A percentile compares a stretch with the other conserved stretches of the same genome.
Conservation (phyloP, 495 filamentous ascomycete genomes). For the Gamarada debralockiae region DNA sequence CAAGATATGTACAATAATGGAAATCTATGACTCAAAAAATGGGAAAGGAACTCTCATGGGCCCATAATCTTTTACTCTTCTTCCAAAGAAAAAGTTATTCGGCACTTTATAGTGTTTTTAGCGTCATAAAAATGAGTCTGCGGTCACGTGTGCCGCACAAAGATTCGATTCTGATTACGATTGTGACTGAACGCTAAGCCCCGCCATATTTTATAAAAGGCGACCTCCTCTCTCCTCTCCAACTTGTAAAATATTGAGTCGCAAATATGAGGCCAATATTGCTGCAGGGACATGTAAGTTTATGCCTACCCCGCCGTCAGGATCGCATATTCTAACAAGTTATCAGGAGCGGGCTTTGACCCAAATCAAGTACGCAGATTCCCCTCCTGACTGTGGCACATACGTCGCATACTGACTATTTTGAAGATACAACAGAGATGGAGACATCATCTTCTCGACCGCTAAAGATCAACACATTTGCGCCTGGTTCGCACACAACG, state of each 20-base stretch:
- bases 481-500: slow-evolving; percentile 91
- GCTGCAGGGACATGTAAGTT: slow-evolving; percentile 84
- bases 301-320: slow-evolving; percentile 3
- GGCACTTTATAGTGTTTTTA: too few species aligned
- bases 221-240: neutral
- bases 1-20: too few species aligned
- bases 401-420: slow-evolving; percentile 13
- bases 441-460: slow-evolving; percentile 95
- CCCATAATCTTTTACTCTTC: too few species aligned
- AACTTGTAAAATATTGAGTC: neutral
- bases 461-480: slow-evolving; percentile 97
- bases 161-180: neutral
- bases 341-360: slow-evolving; percentile 88
- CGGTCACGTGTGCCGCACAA: neutral
- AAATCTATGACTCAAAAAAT: too few species aligned
- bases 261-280: slow-evolving; percentile 88
- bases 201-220: neutral
- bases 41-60: too few species aligned
- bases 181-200: neutral
- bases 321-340: slow-evolving; percentile 21
- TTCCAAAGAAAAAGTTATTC: too few species aligned
- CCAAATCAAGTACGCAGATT: slow-evolving; percentile 77
- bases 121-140: too few species aligned
- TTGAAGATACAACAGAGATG: slow-evolving; percentile 82
- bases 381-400: neutral